Evolutionary conservation across 805 yeast genomes (phyloP), one percentile per base, ranked within the genome.

Genomic region (Blastobotrys mokoenaii): DNA sequence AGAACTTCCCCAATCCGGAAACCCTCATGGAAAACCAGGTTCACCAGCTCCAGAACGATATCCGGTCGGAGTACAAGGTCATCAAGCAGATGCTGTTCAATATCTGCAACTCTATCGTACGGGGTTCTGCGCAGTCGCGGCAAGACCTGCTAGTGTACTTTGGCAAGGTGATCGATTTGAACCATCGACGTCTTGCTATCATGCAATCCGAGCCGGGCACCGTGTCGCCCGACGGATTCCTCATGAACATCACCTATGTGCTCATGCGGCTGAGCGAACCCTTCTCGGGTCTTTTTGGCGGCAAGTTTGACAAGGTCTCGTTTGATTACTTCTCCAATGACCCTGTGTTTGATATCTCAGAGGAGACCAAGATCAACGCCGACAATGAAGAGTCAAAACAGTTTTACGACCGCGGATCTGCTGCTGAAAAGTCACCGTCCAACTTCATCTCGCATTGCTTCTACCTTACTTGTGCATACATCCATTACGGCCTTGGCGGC

Each of bases 371-470:
- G 57, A 71, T 87, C 15, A 81, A 84, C 53, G 75, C 96, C 1
- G 84, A 93, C 30, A 71, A 76, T 38, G 74, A 74, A 46, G 93
- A 84, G 55, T 82, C 86, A 3, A 72, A 72, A 41, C 78, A 75
- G 41, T 78, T 74, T 54, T 77, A 75, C 56, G 33, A 32, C 2
- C 4, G 27, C 27, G 27, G 4, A 8, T 34, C 34, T 10, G 25
- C 18, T 12, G 16, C 11, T 12, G 60, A 68, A 10, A 58, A 62
- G n/a, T 63, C 58, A n/a, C 43, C 47, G 11, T 33, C 61, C n/a
- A 90, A 93, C 57, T 93, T 93, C 61, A 86, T 93, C n/a, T 80
- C 96, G 7, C 93, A 90, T 53, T 82, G 95, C 56, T 93, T 88
- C 63, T 93, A 73, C 57, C 61, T 93, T 46, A 78, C 89, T 4